Evolutionary conservation across 176 grass and related monocot genomes (phyloP).

Genomic region (Lolium perenne): DNA sequence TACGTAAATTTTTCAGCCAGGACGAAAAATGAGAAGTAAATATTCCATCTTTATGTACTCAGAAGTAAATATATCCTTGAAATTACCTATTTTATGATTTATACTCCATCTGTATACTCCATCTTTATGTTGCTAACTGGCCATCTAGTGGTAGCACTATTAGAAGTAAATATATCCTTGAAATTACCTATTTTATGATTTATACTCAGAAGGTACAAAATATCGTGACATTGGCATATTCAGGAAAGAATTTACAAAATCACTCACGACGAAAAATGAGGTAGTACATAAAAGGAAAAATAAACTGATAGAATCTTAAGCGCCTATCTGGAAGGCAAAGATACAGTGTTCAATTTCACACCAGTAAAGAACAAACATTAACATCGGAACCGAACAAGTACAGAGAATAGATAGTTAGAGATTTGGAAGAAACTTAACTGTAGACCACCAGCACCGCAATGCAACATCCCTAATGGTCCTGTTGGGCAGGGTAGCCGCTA

Average conservation of each 20-base stretch:
- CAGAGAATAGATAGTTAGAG: not conserved
- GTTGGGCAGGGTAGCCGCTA: conserved; percentile 85
- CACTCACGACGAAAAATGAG: not conserved
- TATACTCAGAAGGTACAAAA: not conserved
- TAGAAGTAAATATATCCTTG: not conserved
- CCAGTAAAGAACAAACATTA: not conserved
- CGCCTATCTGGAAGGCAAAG: not conserved
- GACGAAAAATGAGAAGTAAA: too few relatives aligned
- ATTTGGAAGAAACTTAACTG: conserved; percentile 69
- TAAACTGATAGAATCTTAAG: not conserved
- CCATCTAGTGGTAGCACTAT: conserved; percentile 3
- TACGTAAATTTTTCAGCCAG: not conserved
- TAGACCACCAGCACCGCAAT: conserved; percentile 76
- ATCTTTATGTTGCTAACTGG: too few relatives aligned
- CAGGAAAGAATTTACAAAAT: not conserved
- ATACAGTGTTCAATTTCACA: not conserved
- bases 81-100: not conserved
- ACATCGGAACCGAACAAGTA: not conserved
- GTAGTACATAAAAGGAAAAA: not conserved
- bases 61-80: not conserved
- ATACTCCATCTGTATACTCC: too few relatives aligned
- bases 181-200: not conserved
- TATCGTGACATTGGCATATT: conserved; percentile 17
- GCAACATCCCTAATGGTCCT: conserved; percentile 97
- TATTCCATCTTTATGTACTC: too few relatives aligned